phyloP scores from a whole-genome alignment of 2,329 filamentous ascomycete genomes.

The Diaporthe destruens region DNA sequence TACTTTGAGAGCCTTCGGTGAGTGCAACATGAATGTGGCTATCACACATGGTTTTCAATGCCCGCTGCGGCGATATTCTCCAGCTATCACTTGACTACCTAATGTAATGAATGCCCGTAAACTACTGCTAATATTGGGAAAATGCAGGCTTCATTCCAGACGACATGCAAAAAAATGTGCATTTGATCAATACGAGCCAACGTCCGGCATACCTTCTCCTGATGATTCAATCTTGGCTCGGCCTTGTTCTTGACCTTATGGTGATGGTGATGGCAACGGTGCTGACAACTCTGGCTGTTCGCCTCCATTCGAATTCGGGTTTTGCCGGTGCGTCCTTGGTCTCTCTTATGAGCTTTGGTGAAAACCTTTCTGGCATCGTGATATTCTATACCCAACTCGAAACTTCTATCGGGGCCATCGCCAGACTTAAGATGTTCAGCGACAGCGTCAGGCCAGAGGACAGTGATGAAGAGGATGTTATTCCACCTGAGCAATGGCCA shows the following conservation, averaged over 20 bases:
- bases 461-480: conserved; percentile 48
- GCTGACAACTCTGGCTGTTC: conserved; percentile 62
- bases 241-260: conserved; percentile 62
- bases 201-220: conserved; percentile 68
- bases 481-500: conserved; percentile 47
- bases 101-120: conserved; percentile 55
- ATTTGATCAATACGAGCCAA: conserved; percentile 67
- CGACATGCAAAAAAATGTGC: conserved; percentile 17
- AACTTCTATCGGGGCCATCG: conserved; percentile 54
- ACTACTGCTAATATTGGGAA: neutral
- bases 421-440: conserved; percentile 49
- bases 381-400: conserved; percentile 51
- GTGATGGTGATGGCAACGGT: conserved; percentile 62
- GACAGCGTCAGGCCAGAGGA: conserved; percentile 47
- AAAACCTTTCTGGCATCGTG: conserved; percentile 49
- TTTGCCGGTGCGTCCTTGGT: conserved; percentile 56
- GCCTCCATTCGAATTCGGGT: conserved; percentile 52
- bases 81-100: conserved; percentile 52
- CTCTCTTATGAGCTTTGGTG: conserved; percentile 53
- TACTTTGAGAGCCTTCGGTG: conserved; percentile 66
- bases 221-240: conserved; percentile 70
- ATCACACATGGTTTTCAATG: conserved; percentile 56
- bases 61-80: conserved; percentile 1
- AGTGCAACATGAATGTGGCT: neutral
- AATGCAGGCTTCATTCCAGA: conserved; percentile 15